Evolutionary conservation across 2,329 filamentous ascomycete genomes (phyloP).

Genomic region (Nemania abortiva): DNA sequence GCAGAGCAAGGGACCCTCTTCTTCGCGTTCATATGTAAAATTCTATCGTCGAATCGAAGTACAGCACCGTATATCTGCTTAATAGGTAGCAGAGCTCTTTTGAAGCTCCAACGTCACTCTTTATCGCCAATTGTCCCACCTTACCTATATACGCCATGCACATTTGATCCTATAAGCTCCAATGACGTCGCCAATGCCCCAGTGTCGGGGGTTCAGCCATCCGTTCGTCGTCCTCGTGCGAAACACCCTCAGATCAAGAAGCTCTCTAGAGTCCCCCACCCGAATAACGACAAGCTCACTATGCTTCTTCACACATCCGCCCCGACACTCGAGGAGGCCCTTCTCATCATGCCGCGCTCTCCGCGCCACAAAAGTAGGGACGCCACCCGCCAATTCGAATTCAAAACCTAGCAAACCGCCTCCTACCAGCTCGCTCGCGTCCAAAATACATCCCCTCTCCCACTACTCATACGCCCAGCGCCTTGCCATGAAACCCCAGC

Average conservation of each 20-base stretch:
- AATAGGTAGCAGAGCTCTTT: constrained; percentile 8
- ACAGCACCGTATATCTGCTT: not conserved
- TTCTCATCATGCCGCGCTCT: constrained; percentile 33
- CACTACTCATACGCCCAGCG: constrained; percentile 62
- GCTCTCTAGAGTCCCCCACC: constrained; percentile 27
- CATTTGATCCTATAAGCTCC: constrained; percentile 9
- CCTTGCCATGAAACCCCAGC: constrained; percentile 66
- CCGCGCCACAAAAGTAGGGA: not conserved
- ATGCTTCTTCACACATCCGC: constrained; percentile 27
- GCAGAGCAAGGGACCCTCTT: constrained; percentile 11
- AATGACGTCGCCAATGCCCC: constrained; percentile 43
- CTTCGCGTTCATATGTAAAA: constrained; percentile 10
- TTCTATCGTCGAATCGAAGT: constrained; percentile 13
- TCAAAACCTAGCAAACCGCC: constrained; percentile 13
- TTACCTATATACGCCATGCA: not conserved
- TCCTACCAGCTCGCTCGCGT: constrained; percentile 1
- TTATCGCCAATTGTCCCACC: not conserved
- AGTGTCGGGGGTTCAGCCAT: constrained; percentile 49
- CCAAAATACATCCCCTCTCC: constrained; percentile 43
- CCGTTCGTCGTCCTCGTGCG: constrained; percentile 47
- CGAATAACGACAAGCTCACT: constrained; percentile 22
- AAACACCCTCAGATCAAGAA: constrained; percentile 41
- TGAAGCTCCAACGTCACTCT: constrained; percentile 14
- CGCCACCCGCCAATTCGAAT: constrained; percentile 21
- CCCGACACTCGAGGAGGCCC: constrained; percentile 31